Evolutionary conservation across 495 filamentous ascomycete genomes (phyloP), one percentile per base, ranked within the genome.

Genomic region (Tetracladium marchalianum): DNA sequence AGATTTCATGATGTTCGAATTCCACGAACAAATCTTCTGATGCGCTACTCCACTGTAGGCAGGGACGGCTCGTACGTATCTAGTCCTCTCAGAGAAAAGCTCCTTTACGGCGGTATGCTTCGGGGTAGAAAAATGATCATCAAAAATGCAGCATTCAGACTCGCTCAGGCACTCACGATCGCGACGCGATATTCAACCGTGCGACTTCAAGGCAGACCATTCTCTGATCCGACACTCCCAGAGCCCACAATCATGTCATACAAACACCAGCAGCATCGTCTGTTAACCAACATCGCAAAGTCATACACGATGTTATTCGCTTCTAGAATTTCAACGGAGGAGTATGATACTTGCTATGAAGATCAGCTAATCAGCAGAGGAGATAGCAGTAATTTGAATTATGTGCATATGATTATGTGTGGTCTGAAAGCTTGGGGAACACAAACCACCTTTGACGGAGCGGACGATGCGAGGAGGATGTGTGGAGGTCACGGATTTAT

Each of bases 251-350:
- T 85, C 0, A 65, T 86, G 31, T 76, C 77, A 55, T 86, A 85
- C 59, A 80, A 76, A 47, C 81, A 77, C 65, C 79, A 83, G 18
- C 80, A 84, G 54, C 66, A 82, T 43, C 71, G 82, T 10, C 61
- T 85, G 2, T 62, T 84, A 17, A 76, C 80, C 0, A 64, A 83
- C 2, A 59, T 85, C 5, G 81, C 82, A 4, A 69, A 74, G 10
- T 77, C 82, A 47, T 86, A 81, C 52, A 80, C 79, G 0, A 65
- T 77, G 32, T 80, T 84, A 54, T 82, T 84, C 53, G 80, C 81
- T n/a, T 79, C 78, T 38, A 71, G 74, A 24, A 70, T 69, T 15
- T 75, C 82, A 71, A 76, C 74, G 69, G 62, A 62, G 0, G 60
- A 80, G 0, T 84, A 84, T 49, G 15, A 13, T 2, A 35, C 40